These are phyloP conservation scores for Mayamaea pseudoterrestris DNA, from an alignment of 108 stramenopile genomes.

Conservation along the genomic window DNA sequence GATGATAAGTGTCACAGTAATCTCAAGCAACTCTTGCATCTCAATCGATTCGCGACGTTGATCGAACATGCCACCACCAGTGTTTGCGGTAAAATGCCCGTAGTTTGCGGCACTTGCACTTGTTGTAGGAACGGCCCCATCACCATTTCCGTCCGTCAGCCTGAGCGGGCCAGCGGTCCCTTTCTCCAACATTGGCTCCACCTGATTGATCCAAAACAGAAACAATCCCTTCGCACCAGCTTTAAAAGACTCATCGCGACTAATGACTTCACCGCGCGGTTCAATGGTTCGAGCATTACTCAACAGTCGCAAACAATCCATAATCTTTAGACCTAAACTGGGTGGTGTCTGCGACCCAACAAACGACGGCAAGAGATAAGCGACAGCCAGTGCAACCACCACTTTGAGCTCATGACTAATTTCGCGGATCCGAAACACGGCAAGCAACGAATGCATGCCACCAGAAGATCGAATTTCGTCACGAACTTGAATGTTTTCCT, in stretches of 20 bases:
- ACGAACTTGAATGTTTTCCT: background rate
- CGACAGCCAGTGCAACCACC: constrained; percentile 40
- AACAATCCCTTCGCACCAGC: constrained; percentile 29
- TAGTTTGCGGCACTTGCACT: constrained; percentile 1
- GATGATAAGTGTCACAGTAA: constrained; percentile 35
- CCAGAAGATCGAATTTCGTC: constrained; percentile 47
- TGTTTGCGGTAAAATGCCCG: background rate
- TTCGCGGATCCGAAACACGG: constrained; percentile 24
- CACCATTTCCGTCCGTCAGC: constrained; percentile 4
- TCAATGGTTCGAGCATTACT: constrained; percentile 12
- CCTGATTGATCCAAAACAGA: constrained; percentile 35
- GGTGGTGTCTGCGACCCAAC: constrained; percentile 10
- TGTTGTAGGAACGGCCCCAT: constrained; percentile 1
- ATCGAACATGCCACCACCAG: constrained; percentile 17
- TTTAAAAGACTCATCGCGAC: constrained; percentile 26
- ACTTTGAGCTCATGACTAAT: constrained; percentile 17
- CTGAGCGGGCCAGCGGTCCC: constrained; percentile 9
- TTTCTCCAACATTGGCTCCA: constrained; percentile 17
- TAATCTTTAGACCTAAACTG: constrained; percentile 21
- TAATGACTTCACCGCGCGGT: constrained; percentile 11
- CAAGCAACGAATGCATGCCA: constrained; percentile 48
- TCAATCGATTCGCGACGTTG: constrained; percentile 26
- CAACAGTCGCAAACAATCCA: constrained; percentile 45
- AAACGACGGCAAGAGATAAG: constrained; percentile 36
- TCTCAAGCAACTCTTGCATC: constrained; percentile 33